Percentiles rank a stretch among this genome's conserved stretches.
Evolutionary conservation across 2,329 filamentous ascomycete species (phyloP).

Genomic region (Eurotiales sp.): DNA sequence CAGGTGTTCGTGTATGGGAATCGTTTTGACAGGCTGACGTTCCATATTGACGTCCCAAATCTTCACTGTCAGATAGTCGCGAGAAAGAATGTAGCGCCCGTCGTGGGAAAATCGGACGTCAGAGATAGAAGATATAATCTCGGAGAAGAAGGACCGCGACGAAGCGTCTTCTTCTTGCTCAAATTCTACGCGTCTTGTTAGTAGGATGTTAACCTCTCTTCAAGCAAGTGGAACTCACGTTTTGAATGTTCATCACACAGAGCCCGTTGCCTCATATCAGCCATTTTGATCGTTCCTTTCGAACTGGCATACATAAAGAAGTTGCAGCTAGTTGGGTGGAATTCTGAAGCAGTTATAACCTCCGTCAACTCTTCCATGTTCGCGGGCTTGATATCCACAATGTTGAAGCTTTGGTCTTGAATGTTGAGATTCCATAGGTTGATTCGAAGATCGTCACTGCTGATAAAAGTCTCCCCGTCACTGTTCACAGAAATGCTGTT

Average conservation of each 20-base stretch:
- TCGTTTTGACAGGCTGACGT: slow-evolving; percentile 93
- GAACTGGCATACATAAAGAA: slow-evolving; percentile 99
- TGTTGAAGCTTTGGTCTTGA: slow-evolving; percentile 99
- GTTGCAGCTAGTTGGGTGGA: slow-evolving; percentile 95
- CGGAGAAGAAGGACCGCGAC: slow-evolving; percentile 97
- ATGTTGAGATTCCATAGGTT: slow-evolving; percentile 99
- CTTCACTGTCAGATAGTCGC: slow-evolving; percentile 97
- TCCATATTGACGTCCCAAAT: slow-evolving; percentile 99
- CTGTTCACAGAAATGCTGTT: slow-evolving; percentile 99
- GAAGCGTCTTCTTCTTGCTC: slow-evolving; percentile 98
- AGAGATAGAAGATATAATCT: slow-evolving; percentile 99
- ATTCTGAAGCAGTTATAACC: slow-evolving; percentile 97
- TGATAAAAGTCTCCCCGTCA: slow-evolving; percentile 98
- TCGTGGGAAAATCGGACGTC: slow-evolving; percentile 97
- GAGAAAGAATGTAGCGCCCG: slow-evolving; percentile 92
- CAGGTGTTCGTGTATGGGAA: slow-evolving; percentile 96
- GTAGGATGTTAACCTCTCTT: not conserved
- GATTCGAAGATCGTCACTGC: slow-evolving; percentile 94
- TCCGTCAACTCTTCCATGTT: slow-evolving; percentile 99
- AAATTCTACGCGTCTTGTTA: slow-evolving; percentile 63
- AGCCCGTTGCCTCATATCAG: slow-evolving; percentile 96
- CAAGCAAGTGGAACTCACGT: slow-evolving; percentile 59
- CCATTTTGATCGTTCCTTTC: slow-evolving; percentile 97
- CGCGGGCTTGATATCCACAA: slow-evolving; percentile 98
- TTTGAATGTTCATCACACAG: slow-evolving; percentile 95